Evolutionary conservation across 2,329 filamentous ascomycete species (phyloP), one percentile per base, ranked within the genome.

Genomic region (Talaromyces sp.): DNA sequence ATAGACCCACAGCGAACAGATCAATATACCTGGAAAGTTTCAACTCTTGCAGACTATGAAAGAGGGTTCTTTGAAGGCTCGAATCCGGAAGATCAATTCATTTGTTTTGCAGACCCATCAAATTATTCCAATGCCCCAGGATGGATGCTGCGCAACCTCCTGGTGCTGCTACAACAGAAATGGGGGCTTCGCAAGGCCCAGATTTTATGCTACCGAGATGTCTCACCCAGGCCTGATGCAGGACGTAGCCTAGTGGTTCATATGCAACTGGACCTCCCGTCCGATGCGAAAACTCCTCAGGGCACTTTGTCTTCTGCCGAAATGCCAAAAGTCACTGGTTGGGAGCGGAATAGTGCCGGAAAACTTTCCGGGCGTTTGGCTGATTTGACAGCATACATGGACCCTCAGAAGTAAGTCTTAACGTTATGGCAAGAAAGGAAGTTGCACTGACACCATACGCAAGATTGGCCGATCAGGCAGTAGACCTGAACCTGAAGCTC

Each of bases 401-500:
- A 99, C 70, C 93, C 95, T 7, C 81, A 84, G 35, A 87, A 88
- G 69, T 79, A 70, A 51, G 59, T 10, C 19, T 26, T 26, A 21
- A 35, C 10, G 11, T 54, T n/a, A 9, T 58, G 14, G 8, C 17
- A 11, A 13, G 6, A 26, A 26, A 32, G 13, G 41, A 55, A 21
- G 21, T 32, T 55, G 51, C 50, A 29, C 46, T 58, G 58, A 60
- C 50, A 29, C 32, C 24, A 19, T 6, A 21, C 41, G 24, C 29
- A 59, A 79, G 80, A 67, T 81, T 98, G 19, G 95, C 95, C 24
- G 93, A 98, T 71, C 92, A 96, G 72, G 92, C 93, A 0, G 93
- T 98, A 10, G 95, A 99, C 70, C 82, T 99, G 61, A 99, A 99
- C 70, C 81, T 98, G 62, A 98, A 98, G 77, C 83, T 99, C 61